Conservation (phyloP, 2,329 filamentous ascomycete genomes). For the Talaromyces funiculosus region DNA sequence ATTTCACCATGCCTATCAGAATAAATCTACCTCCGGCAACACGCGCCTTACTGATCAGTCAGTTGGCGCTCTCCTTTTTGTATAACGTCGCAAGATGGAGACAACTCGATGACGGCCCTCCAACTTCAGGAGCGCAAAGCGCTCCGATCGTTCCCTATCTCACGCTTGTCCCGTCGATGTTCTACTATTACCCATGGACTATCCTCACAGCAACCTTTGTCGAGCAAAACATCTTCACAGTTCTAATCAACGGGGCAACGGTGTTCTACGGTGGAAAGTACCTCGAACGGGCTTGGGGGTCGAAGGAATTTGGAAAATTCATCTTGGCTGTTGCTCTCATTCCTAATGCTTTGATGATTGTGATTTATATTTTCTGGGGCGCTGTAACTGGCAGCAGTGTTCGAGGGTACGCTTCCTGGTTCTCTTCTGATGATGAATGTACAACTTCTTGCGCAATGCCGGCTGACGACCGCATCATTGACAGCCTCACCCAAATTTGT, state of each 20-base stretch:
- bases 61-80: slow-evolving; percentile 72
- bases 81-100: slow-evolving; percentile 57
- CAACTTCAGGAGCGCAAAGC: slow-evolving; percentile 25
- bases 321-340: slow-evolving; percentile 69
- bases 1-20: slow-evolving; percentile 65
- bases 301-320: slow-evolving; percentile 86
- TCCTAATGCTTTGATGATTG: slow-evolving; percentile 71
- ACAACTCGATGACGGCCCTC: slow-evolving; percentile 62
- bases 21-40: slow-evolving; percentile 92
- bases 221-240: slow-evolving; percentile 86
- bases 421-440: slow-evolving; percentile 17
- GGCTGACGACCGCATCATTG: slow-evolving; percentile 24
- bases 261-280: slow-evolving; percentile 91
- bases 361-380: slow-evolving; percentile 68
- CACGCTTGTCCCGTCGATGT: slow-evolving; percentile 75
- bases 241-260: slow-evolving; percentile 69
- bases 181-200: slow-evolving; percentile 88
- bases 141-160: slow-evolving; percentile 75
- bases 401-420: slow-evolving; percentile 31
- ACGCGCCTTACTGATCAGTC: slow-evolving; percentile 67
- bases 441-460: slow-evolving; percentile 16
- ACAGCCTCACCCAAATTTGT: slow-evolving; percentile 72
- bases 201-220: slow-evolving; percentile 80
- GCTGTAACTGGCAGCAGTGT: slow-evolving; percentile 49
- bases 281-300: slow-evolving; percentile 92